Base-by-base conservation (phyloP, 2,329 filamentous ascomycete species). In the Trichoderma oligosporum region DNA sequence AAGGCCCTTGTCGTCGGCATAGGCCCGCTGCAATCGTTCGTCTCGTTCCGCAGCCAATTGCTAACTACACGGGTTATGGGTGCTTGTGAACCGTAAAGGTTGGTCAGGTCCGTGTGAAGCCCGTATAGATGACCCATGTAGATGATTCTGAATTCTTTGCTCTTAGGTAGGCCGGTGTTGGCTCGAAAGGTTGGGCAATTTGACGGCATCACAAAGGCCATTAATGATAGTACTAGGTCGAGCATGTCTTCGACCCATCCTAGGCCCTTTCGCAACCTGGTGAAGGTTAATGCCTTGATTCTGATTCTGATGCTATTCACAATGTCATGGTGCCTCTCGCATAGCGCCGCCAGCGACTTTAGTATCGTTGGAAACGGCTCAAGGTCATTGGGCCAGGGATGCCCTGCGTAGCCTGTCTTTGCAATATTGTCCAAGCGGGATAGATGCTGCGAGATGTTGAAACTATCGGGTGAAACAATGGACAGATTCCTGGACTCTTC, bases 311-410 rank as follows among this genome's bases (percentile, higher is more conserved):
- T 4, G n/a, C 29, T 22, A 7, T 46, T 52, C 7, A 54, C 20
- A 8, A 38, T 22, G 29, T 58, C 38, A 14, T 39, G 38, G 9
- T 54, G 36, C 6, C 24, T 31, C 8, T 58, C 25, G 24, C 39
- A 46, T 1, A 53, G 9, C 8, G 38, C 25, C 4, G 39, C 47
- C 31, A 58, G 48, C 7, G 41, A 18, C 24, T 54, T 58, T 16
- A 52, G 27, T 25, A 31, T 24, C 14, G 33, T 54, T 3, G 56
- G 56, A 22, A 58, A 22, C 2, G 56, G 56, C 56, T 58, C 56
- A 9, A 58, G 39, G 31, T 27, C 18, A 9, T 45, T 27, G 7
- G 56, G 56, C 56, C 56, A 58, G 16, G 5, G 16, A 22, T 31
- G 8, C 14, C 56, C 48, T 0, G 24, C 29, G 31, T 58, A 46